Base-by-base conservation (phyloP, 2,329 filamentous ascomycete species). In the Annulohypoxylon truncatum region DNA sequence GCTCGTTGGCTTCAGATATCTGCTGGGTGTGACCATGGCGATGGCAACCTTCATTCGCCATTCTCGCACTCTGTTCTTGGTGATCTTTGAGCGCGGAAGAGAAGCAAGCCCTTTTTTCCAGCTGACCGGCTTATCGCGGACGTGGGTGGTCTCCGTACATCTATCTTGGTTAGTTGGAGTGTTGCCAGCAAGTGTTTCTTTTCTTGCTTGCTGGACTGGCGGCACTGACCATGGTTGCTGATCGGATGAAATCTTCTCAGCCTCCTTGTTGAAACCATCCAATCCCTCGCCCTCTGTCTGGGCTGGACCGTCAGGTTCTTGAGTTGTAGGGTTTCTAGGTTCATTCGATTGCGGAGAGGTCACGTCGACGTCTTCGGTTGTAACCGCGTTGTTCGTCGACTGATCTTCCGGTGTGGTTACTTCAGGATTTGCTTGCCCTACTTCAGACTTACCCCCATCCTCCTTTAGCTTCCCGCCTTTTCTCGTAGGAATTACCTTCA, bases 401-500 rank as follows among this genome's bases (percentile, higher is more conserved):
- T 46, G n/a, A 31, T n/a, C 47, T 13, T 56, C 47, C 15, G 24
- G 47, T 5, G 46, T 9, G 13, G 15, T 18, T 8, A 68, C 47
- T 6, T 57, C 55, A 1, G 57, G 9, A 3, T 58, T 54, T 12
- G 64, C 60, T 13, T 70, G 68, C 4, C 48, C 61, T 7, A 60
- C 61, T 6, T 67, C 61, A 10, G 66, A 35, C 2, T 40, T 54
- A 3, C 68, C 74, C 5, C 74, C 76, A 2, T 76, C 77, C 1
- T 74, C 77, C 66, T 83, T 92, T 72, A 97, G 76, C 58, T 84
- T 86, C 0, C 91, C 93, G 0, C 93, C 93, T 78, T 99, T 99
- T 67, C 96, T 84, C 79, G 93, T 94, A 0, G 96, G 96, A 71
- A 99, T 94, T 2, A 96, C 93, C 53, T 88, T 85, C 79, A 94